phyloP scores from a whole-genome alignment of 2,329 filamentous ascomycete species.

The Didymosphaeria variabile region DNA sequence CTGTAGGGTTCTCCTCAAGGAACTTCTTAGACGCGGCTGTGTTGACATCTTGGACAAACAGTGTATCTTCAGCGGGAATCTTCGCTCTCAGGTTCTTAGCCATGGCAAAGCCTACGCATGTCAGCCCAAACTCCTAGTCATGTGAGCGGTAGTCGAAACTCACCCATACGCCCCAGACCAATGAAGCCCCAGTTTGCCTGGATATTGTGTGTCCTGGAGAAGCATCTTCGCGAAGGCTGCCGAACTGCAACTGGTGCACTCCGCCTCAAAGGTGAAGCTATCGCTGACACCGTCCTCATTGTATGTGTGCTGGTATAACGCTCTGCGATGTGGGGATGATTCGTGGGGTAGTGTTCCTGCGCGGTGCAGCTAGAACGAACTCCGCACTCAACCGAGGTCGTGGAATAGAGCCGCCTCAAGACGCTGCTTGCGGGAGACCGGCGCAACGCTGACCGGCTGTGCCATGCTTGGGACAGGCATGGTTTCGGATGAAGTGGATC shows the following conservation, averaged over 20 bases:
- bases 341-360: constrained; percentile 29
- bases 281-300: constrained; percentile 42
- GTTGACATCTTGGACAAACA: constrained; percentile 74
- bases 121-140: constrained; percentile 31
- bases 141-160: constrained; percentile 33
- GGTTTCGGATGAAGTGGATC: constrained; percentile 18
- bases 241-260: constrained; percentile 25
- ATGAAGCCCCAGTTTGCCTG: constrained; percentile 61
- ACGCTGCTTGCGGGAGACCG: constrained; percentile 22
- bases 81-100: constrained; percentile 75
- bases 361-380: constrained; percentile 41
- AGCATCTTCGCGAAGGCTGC: constrained; percentile 49
- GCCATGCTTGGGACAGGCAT: constrained; percentile 14
- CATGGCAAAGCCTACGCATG: constrained; percentile 71
- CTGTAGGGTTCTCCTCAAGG: constrained; percentile 61
- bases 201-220: constrained; percentile 53
- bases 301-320: constrained; percentile 26
- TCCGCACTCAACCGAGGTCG: constrained; percentile 50
- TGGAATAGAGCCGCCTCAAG: constrained; percentile 18
- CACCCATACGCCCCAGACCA: constrained; percentile 61
- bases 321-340: constrained; percentile 24
- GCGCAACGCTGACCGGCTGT: constrained; percentile 3
- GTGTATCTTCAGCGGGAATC: constrained; percentile 67
- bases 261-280: constrained; percentile 40
- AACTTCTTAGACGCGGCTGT: constrained; percentile 65